A percentile compares a stretch with the other conserved stretches of the same genome.
Conservation (phyloP, 2,329 filamentous ascomycete genomes). For the Blumeriella jaapii region DNA sequence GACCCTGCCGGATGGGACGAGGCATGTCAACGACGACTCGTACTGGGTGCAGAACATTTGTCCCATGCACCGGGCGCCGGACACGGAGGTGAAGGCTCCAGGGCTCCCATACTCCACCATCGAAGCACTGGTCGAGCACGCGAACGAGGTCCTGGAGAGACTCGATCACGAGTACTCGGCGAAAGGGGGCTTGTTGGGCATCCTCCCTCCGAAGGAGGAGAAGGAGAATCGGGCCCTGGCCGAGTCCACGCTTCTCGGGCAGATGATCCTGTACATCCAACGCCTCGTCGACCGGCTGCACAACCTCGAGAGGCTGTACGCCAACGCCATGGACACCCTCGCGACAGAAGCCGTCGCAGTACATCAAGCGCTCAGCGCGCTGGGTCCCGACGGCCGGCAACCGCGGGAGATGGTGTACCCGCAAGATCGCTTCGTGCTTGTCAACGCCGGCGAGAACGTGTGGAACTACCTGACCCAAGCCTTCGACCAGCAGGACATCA, state of each 20-base stretch:
- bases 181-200: conserved; percentile 43
- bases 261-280: conserved; percentile 44
- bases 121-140: conserved; percentile 39
- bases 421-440: conserved; percentile 45
- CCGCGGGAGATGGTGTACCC: conserved; percentile 39
- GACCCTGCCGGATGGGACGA: background rate
- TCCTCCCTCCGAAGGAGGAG: conserved; percentile 36
- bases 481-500: conserved; percentile 28
- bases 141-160: conserved; percentile 47
- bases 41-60: conserved; percentile 16
- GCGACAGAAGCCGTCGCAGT: conserved; percentile 39
- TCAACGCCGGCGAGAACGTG: conserved; percentile 42
- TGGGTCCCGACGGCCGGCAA: conserved; percentile 39
- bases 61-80: conserved; percentile 15
- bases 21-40: background rate
- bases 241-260: conserved; percentile 42
- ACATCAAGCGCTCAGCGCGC: conserved; percentile 38
- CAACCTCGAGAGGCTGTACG: conserved; percentile 43
- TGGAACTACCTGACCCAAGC: conserved; percentile 35
- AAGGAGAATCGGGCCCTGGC: conserved; percentile 31
- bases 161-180: conserved; percentile 47
- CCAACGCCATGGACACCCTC: conserved; percentile 38
- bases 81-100: conserved; percentile 4
- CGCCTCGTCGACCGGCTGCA: conserved; percentile 42
- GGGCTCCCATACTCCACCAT: conserved; percentile 21